A percentile compares a stretch with the other conserved stretches of the same genome.
phyloP scores from a whole-genome alignment of 495 filamentous ascomycete species.

The Evernia prunastri region DNA sequence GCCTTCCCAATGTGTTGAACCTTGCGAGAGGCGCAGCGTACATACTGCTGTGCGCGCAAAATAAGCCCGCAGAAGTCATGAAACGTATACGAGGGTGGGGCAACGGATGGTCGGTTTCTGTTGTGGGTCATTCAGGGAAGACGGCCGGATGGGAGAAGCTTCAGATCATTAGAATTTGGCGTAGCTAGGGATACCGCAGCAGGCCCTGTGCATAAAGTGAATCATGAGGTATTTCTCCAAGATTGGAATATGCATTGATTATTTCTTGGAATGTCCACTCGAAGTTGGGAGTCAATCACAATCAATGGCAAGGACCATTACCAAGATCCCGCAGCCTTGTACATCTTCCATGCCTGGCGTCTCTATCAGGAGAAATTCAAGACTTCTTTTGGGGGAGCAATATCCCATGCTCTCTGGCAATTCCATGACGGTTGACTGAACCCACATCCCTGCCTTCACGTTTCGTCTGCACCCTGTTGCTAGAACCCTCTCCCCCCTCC shows the following conservation, averaged over 20 bases:
- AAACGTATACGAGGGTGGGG: constrained; percentile 51
- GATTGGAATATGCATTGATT: background rate
- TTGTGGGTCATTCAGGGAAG: constrained; percentile 77
- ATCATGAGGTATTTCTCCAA: background rate
- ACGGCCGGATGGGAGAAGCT: constrained; percentile 88
- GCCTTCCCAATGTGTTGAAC: constrained; percentile 57
- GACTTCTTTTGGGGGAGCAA: background rate
- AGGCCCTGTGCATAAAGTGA: background rate
- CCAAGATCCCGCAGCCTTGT: background rate
- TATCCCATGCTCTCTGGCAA: background rate
- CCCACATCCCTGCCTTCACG: background rate
- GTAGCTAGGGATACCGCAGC: background rate
- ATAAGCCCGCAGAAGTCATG: constrained; percentile 51
- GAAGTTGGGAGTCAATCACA: background rate
- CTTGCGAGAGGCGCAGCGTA: constrained; percentile 69
- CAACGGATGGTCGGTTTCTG: constrained; percentile 62
- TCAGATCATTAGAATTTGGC: constrained; percentile 73
- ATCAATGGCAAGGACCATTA: background rate
- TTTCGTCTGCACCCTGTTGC: background rate
- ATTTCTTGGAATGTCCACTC: background rate
- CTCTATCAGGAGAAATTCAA: background rate
- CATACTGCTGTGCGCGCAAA: constrained; percentile 78
- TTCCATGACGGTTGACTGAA: background rate
- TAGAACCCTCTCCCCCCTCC: constrained; percentile 61
- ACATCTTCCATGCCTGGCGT: background rate